phyloP scores from a whole-genome alignment of 2,329 filamentous ascomycete species.

The Talaromyces verruculosus region DNA sequence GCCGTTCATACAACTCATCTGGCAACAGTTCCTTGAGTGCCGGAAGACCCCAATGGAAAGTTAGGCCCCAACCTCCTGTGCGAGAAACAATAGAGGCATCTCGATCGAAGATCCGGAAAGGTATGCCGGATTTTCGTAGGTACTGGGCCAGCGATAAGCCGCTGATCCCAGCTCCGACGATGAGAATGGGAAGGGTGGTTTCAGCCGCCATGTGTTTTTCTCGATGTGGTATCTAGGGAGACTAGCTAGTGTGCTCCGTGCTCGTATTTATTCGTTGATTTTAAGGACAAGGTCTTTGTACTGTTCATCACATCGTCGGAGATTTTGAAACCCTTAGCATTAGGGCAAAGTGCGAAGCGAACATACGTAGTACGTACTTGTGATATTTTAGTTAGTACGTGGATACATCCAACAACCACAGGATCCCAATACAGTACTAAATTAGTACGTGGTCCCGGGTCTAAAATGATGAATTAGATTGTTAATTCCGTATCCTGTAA shows the following conservation, averaged over 20 bases:
- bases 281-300: neutral
- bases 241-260: neutral
- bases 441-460: neutral
- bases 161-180: constrained; percentile 46
- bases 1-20: constrained; percentile 43
- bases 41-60: constrained; percentile 62
- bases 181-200: constrained; percentile 39
- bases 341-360: neutral
- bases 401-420: neutral
- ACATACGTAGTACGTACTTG: neutral
- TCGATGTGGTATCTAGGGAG: neutral
- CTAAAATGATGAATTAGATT: neutral
- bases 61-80: constrained; percentile 62
- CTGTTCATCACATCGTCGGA: neutral
- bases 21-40: constrained; percentile 55
- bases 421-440: neutral
- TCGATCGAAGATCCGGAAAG: constrained; percentile 43
- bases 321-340: neutral
- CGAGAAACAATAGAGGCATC: constrained; percentile 49
- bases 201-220: neutral
- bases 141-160: constrained; percentile 46
- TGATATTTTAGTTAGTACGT: neutral
- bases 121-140: constrained; percentile 35
- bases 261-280: neutral
- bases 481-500: neutral